Conservation (phyloP, 352 stramenopile species). For the Globisporangium polare region DNA sequence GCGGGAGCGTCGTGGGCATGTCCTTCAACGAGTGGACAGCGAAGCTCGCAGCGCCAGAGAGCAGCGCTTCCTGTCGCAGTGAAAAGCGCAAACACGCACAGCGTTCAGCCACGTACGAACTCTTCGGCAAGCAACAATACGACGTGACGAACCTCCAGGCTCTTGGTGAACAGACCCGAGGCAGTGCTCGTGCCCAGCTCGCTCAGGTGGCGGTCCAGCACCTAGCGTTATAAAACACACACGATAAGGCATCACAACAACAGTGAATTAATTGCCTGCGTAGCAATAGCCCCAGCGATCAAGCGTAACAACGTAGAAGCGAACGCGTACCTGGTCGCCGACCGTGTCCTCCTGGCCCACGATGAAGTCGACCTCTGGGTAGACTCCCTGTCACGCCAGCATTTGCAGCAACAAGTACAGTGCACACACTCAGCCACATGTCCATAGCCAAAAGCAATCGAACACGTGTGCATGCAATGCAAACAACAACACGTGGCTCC, state of each 20-base stretch:
- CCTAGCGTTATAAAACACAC: slow-evolving; percentile 8
- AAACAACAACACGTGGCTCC: no score
- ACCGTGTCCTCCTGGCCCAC: slow-evolving; percentile 79
- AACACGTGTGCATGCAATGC: not conserved
- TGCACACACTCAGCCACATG: not conserved
- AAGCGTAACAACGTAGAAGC: not conserved
- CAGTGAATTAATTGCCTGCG: not conserved
- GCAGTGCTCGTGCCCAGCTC: slow-evolving; percentile 64
- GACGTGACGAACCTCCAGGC: slow-evolving; percentile 66
- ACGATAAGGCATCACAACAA: not conserved
- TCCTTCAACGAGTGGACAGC: slow-evolving; percentile 89
- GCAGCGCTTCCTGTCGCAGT: slow-evolving; percentile 42
- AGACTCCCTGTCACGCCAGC: slow-evolving; percentile 24
- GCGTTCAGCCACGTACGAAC: no score
- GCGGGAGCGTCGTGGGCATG: slow-evolving; percentile 81
- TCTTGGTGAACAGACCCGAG: slow-evolving; percentile 88
- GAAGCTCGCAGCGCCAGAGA: slow-evolving; percentile 67
- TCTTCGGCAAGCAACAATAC: not conserved
- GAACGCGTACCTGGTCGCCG: slow-evolving; percentile 52
- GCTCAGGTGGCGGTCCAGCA: slow-evolving; percentile 74
- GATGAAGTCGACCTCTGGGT: slow-evolving; percentile 69
- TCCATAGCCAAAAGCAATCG: not conserved
- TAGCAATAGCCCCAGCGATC: not conserved
- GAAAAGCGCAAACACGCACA: no score
- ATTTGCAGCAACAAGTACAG: not conserved